These are phyloP conservation scores for Coemansia sp. DNA, from an alignment of 192 early-diverging fungal species.

Conservation along the genomic window DNA sequence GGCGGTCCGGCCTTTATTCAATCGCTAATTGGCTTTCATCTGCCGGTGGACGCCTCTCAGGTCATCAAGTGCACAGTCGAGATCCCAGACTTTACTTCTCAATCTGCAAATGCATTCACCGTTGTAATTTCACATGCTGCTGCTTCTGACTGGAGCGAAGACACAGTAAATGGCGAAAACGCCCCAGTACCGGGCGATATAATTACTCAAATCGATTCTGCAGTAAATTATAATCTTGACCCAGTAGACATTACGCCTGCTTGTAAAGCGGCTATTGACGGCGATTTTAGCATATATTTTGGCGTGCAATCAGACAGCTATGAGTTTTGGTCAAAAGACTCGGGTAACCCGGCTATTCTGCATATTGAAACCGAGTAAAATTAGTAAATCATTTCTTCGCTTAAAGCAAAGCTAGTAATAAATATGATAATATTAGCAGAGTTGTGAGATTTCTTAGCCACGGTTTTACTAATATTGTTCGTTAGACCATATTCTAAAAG, in stretches of 20 bases:
- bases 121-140: constrained; percentile 22
- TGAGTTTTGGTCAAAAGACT: constrained; percentile 47
- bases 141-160: constrained; percentile 32
- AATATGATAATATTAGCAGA: too few relatives aligned
- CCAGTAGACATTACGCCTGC: too few relatives aligned
- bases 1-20: constrained; percentile 36
- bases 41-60: constrained; percentile 19
- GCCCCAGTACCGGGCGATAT: constrained; percentile 20
- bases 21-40: constrained; percentile 38
- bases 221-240: constrained; percentile 23
- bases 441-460: too few relatives aligned
- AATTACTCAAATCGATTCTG: constrained; percentile 23
- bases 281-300: too few relatives aligned
- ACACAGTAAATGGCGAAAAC: constrained; percentile 30
- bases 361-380: neutral
- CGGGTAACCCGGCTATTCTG: constrained; percentile 47
- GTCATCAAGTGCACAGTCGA: constrained; percentile 35
- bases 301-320: constrained; percentile 16
- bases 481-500: too few relatives aligned
- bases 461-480: too few relatives aligned
- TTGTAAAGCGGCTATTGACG: too few relatives aligned
- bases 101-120: constrained; percentile 12
- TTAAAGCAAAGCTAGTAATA: too few relatives aligned
- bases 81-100: constrained; percentile 37
- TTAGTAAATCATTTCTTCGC: neutral